Evolutionary conservation across 768 basidiomycete genomes (phyloP).

Genomic region (Postia placenta): DNA sequence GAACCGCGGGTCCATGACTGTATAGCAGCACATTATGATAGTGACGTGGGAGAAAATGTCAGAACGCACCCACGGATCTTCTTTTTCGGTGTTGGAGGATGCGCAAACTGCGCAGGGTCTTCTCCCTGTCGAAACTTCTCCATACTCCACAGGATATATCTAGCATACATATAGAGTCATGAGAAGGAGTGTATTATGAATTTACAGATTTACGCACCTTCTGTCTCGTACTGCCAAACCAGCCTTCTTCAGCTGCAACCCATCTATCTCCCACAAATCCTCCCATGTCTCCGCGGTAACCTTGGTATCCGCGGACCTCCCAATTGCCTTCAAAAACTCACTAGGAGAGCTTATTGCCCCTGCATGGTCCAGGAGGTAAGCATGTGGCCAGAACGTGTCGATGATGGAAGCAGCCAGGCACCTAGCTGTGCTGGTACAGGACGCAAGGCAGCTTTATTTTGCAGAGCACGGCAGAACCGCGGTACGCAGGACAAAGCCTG

Average conservation of each 20-base stretch:
- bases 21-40: not conserved
- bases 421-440: slow-evolving; percentile 34
- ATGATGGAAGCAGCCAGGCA: slow-evolving; percentile 17
- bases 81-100: slow-evolving; percentile 65
- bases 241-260: slow-evolving; percentile 53
- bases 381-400: not conserved
- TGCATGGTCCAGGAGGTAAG: slow-evolving; percentile 19
- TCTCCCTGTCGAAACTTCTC: slow-evolving; percentile 64
- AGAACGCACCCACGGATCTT: slow-evolving; percentile 68
- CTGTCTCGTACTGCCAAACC: slow-evolving; percentile 66
- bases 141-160: slow-evolving; percentile 84
- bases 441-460: slow-evolving; percentile 27
- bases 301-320: slow-evolving; percentile 62
- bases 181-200: not conserved
- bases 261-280: slow-evolving; percentile 58
- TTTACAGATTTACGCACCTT: slow-evolving; percentile 39
- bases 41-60: slow-evolving; percentile 1
- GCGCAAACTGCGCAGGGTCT: slow-evolving; percentile 54
- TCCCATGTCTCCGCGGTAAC: slow-evolving; percentile 63
- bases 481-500: slow-evolving; percentile 11
- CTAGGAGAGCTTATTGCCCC: slow-evolving; percentile 48
- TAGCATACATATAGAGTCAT: slow-evolving; percentile 22
- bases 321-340: slow-evolving; percentile 71
- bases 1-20: slow-evolving; percentile 72
- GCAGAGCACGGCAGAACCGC: slow-evolving; percentile 19